Base-by-base conservation (phyloP, 768 basidiomycete genomes). In the Suillus occidentalis region DNA sequence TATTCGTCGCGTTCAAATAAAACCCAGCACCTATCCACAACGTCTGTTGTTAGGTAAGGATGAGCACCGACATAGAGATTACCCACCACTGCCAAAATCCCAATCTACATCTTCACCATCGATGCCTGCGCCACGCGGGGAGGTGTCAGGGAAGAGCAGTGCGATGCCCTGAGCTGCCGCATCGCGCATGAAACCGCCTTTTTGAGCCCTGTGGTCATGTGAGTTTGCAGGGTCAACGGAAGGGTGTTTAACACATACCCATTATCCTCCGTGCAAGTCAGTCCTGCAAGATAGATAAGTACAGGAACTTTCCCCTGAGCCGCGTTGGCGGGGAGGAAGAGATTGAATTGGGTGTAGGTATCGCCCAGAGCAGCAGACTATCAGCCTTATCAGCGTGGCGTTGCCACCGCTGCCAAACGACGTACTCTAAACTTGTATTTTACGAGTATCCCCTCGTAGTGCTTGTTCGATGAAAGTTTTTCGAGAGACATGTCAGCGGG, bases 61-160 rank as follows among this genome's bases (percentile, higher is more conserved):
- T 52, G 42, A 61, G 13, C 28, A 28, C 8, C 36, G 22, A 10
- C 36, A 34, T 10, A 25, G 58, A 62, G 57, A n/a, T 31, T 31
- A 68, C 74, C 66, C 62, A 78, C 95, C 94, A 34, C 89, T 89
- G 47, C 96, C 96, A 75, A 97, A 95, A 71, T 97, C 92, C 94
- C 93, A 97, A 74, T 87, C 83, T 62, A 83, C 82, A 42, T 88
- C 84, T 79, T 95, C 95, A 55, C 90, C 93, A 59, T 89, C 86
- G 64, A 94, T 83, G 20, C 89, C 90, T 20, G 97, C 95, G 5
- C 95, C 95, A 43, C 97, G 86, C 1, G 97, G 97, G 40, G 93
- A 95, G 0, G 97, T 99, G 73, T 99, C 97, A 2, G 97, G 94
- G 75, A 98, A 94, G 65, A 99, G 86, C 59, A 99, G 80, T 0